Percentiles rank a stretch among this genome's conserved stretches.
Conservation (phyloP, 2,329 filamentous ascomycete genomes). For the Fusarium lateritium region DNA sequence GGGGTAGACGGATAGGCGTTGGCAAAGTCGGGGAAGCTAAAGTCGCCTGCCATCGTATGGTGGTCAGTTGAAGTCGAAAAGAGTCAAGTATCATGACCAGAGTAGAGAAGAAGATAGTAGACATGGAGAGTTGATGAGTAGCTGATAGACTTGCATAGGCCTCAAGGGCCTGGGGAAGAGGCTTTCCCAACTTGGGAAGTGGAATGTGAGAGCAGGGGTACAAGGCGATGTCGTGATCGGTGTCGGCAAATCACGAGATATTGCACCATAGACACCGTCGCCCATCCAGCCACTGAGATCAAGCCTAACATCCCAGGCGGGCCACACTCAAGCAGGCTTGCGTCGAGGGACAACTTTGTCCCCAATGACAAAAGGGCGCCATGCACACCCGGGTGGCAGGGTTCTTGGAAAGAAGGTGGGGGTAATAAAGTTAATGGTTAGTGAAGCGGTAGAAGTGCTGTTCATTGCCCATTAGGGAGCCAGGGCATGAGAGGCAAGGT, state of each 20-base stretch:
- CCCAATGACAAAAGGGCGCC: constrained; percentile 37
- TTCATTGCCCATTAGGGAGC: constrained; percentile 29
- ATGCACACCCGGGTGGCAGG: constrained; percentile 37
- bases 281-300: constrained; percentile 54
- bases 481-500: constrained; percentile 28
- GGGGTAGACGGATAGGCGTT: constrained; percentile 66
- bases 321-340: constrained; percentile 45
- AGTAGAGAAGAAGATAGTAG: constrained; percentile 32
- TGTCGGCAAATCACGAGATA: constrained; percentile 68
- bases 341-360: constrained; percentile 43
- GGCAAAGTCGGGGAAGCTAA: constrained; percentile 69
- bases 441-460: constrained; percentile 28
- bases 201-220: constrained; percentile 43
- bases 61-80: constrained; percentile 48
- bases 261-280: constrained; percentile 70
- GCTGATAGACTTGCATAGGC: constrained; percentile 40
- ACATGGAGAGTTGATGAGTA: constrained; percentile 40
- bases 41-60: constrained; percentile 68
- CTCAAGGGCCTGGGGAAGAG: constrained; percentile 41
- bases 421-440: constrained; percentile 20
- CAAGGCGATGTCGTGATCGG: constrained; percentile 49
- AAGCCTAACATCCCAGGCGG: constrained; percentile 33
- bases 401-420: constrained; percentile 36
- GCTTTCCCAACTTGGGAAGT: constrained; percentile 49
- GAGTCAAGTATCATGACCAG: constrained; percentile 45